Evolutionary conservation across 2,329 filamentous ascomycete species (phyloP), one percentile per base, ranked within the genome.

Genomic region (Aureobasidium sp.): DNA sequence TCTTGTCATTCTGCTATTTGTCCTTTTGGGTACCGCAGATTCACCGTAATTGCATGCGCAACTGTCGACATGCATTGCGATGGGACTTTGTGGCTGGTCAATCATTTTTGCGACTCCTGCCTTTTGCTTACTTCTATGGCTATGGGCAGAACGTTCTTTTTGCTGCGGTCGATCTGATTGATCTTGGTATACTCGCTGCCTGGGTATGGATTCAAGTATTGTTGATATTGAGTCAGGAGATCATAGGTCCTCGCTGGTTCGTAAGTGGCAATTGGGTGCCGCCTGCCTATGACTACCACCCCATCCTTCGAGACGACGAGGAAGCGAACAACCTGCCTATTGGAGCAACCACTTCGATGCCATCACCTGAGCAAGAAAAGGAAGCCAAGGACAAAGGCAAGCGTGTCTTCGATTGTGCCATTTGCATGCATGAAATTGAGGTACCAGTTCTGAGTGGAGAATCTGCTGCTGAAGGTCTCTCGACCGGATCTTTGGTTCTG

Each of bases 1-100:
- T 80, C 2, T 77, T 96, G 26, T 81, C 84, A 2, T 85, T 93
- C 68, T 67, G 83, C 59, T 97, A 97, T 72, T 83, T 97, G 48
- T 96, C 92, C 23, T 87, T 97, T 71, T 97, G 93, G 93, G 72
- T 87, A 0, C 93, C 94, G 0, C 94, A 99, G 73, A 96, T 97
- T 67, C 84, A 89, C 71, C 89, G 94, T 65, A 99, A 99, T 73
- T 81, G 89, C 59, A 85, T 90, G 75, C 89, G 93, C 60, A 97
- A 97, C 75, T 96, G 91, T 74, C 90, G 92, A 44, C 90, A 89
- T 69, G 92, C 93, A 0, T 80, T 97, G n/a, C 83, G 87, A 3
- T 97, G 92, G 91, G 88, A 89, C 64, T 99, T 96, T 71, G 88
- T 96, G 62, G 71, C 91, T 26, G 92, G 91, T 2, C 90, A 96